Percentiles rank a stretch among this genome's conserved stretches.
These are phyloP conservation scores for Pyronema domesticum DNA, from an alignment of 495 filamentous ascomycete species.

Conservation along the genomic window DNA sequence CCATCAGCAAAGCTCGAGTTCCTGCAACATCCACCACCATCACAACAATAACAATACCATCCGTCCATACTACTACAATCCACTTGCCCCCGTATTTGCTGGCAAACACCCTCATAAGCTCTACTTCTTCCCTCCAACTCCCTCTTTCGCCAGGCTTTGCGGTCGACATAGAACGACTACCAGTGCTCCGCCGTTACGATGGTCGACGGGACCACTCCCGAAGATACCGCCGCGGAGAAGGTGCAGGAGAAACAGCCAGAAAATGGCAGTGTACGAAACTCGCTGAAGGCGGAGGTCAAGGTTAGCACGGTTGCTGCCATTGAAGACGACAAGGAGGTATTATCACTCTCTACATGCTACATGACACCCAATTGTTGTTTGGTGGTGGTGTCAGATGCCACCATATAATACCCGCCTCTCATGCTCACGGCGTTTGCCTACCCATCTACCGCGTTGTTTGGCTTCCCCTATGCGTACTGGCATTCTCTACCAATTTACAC, in stretches of 20 bases:
- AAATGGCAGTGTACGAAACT: not conserved
- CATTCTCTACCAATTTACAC: too few species aligned
- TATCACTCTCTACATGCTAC: not conserved
- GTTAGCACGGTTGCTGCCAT: constrained; percentile 2
- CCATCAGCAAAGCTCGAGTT: not conserved
- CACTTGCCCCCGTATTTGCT: too few species aligned
- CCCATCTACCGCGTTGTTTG: too few species aligned
- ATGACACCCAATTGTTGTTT: not conserved
- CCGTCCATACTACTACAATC: not conserved
- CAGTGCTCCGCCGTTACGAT: not conserved
- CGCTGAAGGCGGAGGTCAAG: not conserved
- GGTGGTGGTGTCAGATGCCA: too few species aligned
- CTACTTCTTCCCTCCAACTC: not conserved
- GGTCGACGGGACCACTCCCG: not conserved
- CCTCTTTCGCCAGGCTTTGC: not conserved
- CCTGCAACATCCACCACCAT: not conserved
- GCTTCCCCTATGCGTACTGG: too few species aligned
- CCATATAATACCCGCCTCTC: too few species aligned
- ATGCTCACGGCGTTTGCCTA: too few species aligned
- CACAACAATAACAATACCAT: not conserved
- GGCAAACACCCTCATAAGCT: not conserved
- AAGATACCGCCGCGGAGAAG: not conserved
- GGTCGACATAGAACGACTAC: not conserved
- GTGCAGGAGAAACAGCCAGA: not conserved
- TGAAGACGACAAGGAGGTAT: constrained; percentile 1